These are phyloP conservation scores for Neohortaea acidophila DNA, from an alignment of 495 filamentous ascomycete species.

Conservation along the genomic window DNA sequence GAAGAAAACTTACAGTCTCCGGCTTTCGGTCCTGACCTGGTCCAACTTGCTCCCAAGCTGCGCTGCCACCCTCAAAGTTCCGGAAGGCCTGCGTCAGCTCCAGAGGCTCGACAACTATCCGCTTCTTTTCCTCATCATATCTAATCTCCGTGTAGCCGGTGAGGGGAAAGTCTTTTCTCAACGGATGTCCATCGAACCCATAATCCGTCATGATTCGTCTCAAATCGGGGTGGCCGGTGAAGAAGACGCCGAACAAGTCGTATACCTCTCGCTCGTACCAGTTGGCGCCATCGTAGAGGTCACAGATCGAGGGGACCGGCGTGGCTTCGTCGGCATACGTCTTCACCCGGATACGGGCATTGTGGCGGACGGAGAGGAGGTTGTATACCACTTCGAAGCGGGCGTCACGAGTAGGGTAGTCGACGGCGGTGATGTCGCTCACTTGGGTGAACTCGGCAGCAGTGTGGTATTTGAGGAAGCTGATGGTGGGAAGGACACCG, in stretches of 20 bases:
- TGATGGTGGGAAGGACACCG: conserved; percentile 78
- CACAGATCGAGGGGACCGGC: conserved; percentile 78
- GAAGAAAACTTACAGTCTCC: conserved; percentile 40
- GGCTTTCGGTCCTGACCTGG: conserved; percentile 64
- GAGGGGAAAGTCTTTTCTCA: conserved; percentile 95
- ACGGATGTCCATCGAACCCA: conserved; percentile 93
- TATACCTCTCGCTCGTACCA: conserved; percentile 99
- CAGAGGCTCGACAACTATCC: conserved; percentile 91
- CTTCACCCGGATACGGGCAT: conserved; percentile 93
- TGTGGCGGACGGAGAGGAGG: conserved; percentile 84
- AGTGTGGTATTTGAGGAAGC: conserved; percentile 94
- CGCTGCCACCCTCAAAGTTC: conserved; percentile 69
- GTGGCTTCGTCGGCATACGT: conserved; percentile 95
- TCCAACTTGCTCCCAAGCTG: conserved; percentile 83
- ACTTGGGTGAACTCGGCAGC: conserved; percentile 91
- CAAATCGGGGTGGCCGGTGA: conserved; percentile 86
- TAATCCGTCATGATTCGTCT: conserved; percentile 99
- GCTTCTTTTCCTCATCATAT: conserved; percentile 99
- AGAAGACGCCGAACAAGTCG: conserved; percentile 96
- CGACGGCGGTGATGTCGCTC: conserved; percentile 81
- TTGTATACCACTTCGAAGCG: conserved; percentile 99
- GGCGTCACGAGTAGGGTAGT: conserved; percentile 85
- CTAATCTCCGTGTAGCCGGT: conserved; percentile 97
- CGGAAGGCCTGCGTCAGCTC: conserved; percentile 98
- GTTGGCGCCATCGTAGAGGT: conserved; percentile 84